These are phyloP conservation scores for Yarrowia sp. DNA, from an alignment of 805 yeast genomes.

Conservation along the genomic window DNA sequence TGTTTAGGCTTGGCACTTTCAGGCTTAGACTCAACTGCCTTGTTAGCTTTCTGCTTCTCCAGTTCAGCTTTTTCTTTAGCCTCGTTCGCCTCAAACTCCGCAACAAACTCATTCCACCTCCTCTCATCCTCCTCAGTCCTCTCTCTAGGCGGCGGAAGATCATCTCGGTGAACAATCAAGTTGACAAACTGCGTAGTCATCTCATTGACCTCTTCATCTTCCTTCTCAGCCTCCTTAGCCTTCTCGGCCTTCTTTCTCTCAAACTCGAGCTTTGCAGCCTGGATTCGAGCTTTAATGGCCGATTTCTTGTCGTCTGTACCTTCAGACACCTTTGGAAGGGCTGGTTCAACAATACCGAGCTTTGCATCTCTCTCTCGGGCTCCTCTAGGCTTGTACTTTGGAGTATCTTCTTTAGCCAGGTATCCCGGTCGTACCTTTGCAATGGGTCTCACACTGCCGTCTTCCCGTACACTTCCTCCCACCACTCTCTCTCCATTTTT, in stretches of 20 bases:
- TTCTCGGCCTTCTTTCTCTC: neutral
- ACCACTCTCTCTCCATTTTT: constrained; percentile 27
- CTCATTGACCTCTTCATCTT: neutral
- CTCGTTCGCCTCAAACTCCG: too few relatives aligned
- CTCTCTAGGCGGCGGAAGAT: too few relatives aligned
- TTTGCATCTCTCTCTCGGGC: constrained; percentile 9
- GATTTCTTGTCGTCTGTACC: neutral
- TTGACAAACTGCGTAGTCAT: too few relatives aligned
- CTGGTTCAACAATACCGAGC: neutral
- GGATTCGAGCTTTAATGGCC: neutral
- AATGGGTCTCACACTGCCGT: constrained; percentile 33
- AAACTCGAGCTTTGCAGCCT: constrained; percentile 14
- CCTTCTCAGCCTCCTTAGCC: neutral
- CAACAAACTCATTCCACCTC: too few relatives aligned
- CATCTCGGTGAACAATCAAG: too few relatives aligned
- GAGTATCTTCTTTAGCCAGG: constrained; percentile 34
- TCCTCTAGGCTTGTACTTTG: constrained; percentile 22
- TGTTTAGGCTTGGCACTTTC: too few relatives aligned
- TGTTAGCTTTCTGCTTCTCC: too few relatives aligned
- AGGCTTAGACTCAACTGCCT: too few relatives aligned
- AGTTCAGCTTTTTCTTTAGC: too few relatives aligned
- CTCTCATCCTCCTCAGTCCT: too few relatives aligned
- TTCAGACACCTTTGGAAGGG: too few relatives aligned
- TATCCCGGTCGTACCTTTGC: constrained; percentile 34
- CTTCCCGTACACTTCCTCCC: constrained; percentile 32